Evolutionary conservation across 371 early-diverging fungal species (phyloP).

Genomic region (Mucor sp.): DNA sequence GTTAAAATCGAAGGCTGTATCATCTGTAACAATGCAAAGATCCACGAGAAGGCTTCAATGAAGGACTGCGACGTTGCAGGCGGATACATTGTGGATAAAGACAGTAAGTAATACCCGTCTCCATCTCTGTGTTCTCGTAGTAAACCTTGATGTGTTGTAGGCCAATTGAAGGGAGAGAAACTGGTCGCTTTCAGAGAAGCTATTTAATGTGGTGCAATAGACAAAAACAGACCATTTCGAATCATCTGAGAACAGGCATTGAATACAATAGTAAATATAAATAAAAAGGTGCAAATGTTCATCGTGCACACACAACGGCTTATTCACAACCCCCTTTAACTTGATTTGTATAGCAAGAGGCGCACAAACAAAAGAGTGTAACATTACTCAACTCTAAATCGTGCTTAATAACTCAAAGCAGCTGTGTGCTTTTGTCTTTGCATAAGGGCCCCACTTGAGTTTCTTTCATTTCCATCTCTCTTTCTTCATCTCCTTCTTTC

Average conservation of each 20-base stretch:
- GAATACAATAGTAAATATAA: not conserved
- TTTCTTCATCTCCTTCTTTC: conserved; percentile 1
- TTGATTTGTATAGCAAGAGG: not conserved
- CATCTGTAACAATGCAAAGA: conserved; percentile 80
- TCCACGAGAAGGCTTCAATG: conserved; percentile 75
- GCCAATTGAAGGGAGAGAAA: conserved; percentile 53
- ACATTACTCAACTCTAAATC: conserved; percentile 18
- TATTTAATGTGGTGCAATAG: conserved; percentile 21
- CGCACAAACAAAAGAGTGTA: conserved; percentile 21
- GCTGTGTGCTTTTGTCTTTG: conserved; percentile 10
- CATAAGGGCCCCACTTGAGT: conserved; percentile 14
- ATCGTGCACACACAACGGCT: not conserved
- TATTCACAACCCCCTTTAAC: not conserved
- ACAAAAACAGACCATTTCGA: conserved; percentile 3
- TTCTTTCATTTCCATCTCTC: conserved; percentile 5
- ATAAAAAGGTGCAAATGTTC: not conserved
- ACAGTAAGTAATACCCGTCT: conserved; percentile 47
- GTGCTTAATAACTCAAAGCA: conserved; percentile 8
- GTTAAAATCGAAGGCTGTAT: conserved; percentile 90
- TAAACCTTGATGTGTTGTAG: conserved; percentile 17
- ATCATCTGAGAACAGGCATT: conserved; percentile 10
- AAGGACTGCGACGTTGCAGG: conserved; percentile 94
- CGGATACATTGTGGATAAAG: conserved; percentile 69
- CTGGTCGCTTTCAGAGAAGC: conserved; percentile 51
- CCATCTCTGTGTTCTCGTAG: not conserved